These are phyloP conservation scores for Aspergillus pseudoviridinutans DNA, from an alignment of 2,329 filamentous ascomycete species.

Conservation along the genomic window DNA sequence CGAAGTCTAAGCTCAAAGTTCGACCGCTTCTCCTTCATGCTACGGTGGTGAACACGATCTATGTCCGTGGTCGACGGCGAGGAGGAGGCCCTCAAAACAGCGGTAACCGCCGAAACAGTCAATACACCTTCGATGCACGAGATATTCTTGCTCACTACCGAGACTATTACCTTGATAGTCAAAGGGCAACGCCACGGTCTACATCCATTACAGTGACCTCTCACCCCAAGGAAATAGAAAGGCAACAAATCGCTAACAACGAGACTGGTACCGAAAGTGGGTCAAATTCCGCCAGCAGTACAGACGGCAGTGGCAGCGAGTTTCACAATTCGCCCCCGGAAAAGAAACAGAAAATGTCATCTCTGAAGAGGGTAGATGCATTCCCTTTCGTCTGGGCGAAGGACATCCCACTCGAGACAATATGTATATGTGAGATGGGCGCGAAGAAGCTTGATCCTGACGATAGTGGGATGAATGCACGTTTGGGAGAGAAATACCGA, in stretches of 20 bases:
- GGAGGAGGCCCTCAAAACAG: slow-evolving; percentile 4
- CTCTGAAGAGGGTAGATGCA: not conserved
- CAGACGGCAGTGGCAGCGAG: slow-evolving; percentile 1
- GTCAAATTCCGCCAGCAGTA: not conserved
- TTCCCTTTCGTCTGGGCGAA: slow-evolving; percentile 65
- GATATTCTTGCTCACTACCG: slow-evolving; percentile 29
- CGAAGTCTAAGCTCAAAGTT: slow-evolving; percentile 23
- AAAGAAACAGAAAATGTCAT: not conserved
- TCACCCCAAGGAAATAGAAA: not conserved
- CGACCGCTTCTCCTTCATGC: slow-evolving; percentile 73
- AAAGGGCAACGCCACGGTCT: slow-evolving; percentile 17
- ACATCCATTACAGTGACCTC: not conserved
- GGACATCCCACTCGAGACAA: slow-evolving; percentile 60
- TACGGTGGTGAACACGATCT: slow-evolving; percentile 81
- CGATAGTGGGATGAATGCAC: slow-evolving; percentile 37
- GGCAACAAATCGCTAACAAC: not conserved
- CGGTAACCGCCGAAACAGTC: slow-evolving; percentile 14
- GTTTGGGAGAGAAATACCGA: slow-evolving; percentile 51
- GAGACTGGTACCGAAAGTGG: not conserved
- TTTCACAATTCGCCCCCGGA: not conserved
- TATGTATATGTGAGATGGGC: slow-evolving; percentile 85
- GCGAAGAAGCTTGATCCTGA: slow-evolving; percentile 61
- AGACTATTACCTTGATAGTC: slow-evolving; percentile 31
- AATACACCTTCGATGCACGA: slow-evolving; percentile 48
- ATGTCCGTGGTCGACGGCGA: slow-evolving; percentile 43